Evolutionary conservation across 2,329 filamentous ascomycete species (phyloP), one percentile per base, ranked within the genome.

Genomic region (Graphilbum fragrans): DNA sequence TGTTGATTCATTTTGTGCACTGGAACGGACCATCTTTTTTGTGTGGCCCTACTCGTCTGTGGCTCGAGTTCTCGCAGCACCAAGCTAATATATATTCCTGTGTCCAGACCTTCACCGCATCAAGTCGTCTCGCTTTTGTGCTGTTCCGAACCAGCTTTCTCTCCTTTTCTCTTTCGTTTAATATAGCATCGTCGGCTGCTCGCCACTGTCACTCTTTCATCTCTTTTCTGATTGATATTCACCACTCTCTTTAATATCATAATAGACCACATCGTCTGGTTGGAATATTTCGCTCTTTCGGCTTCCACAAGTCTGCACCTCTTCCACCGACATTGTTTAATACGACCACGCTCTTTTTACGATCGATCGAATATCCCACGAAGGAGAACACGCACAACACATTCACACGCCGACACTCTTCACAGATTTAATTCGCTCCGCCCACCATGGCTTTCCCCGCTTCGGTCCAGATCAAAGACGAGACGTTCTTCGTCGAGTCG

Each of bases 241-340:
- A 66, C 49, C 62, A 73, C 71, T 58, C 64, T 74, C 71, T 52
- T 74, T 74, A 74, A 74, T 74, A 68, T 54, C 56, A 57, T 74
- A 74, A 73, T 67, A 63, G 44, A 48, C 48, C 46, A 48, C 42
- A 58, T 62, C 56, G 56, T 58, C 60, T 56, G 60, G 59, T 57
- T 59, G 62, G 58, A 55, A 36, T 42, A 59, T 55, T 47, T 52
- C 56, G 56, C 53, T 61, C 62, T 53, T 59, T 63, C 57, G 49
- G 46, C 45, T 27, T 29, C 44, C n/a, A n/a, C n/a, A n/a, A n/a
- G 41, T 19, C 42, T 51, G 50, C 32, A 38, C 37, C 40, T 31
- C 19, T 33, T 38, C 41, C 9, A 23, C 58, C 55, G 31, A 21
- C 37, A 14, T 32, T 39, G 19, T 32, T 45, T 46, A 44, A 43